Evolutionary conservation across 202 grass and related monocot species (phyloP).

Genomic region (Schoenoplectus tabernaemontani): DNA sequence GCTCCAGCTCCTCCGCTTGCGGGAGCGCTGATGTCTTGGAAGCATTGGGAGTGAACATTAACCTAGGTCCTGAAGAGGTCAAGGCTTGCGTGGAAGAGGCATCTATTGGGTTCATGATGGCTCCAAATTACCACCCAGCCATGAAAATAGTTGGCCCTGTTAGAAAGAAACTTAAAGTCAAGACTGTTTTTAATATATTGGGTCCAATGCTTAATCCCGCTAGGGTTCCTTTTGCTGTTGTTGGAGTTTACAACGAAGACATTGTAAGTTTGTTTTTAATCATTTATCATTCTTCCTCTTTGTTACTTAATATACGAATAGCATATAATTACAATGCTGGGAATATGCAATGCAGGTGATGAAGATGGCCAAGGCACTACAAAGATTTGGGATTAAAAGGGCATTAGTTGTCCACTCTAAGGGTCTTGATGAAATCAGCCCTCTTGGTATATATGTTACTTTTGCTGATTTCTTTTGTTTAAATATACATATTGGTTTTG

Average conservation of each 20-base stretch:
- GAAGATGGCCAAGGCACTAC: constrained; percentile 93
- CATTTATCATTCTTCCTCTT: background rate
- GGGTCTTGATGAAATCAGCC: constrained; percentile 97
- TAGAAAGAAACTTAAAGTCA: constrained; percentile 88
- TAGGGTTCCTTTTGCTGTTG: constrained; percentile 75
- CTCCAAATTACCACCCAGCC: constrained; percentile 91
- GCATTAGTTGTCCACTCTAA: constrained; percentile 90
- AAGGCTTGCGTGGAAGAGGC: constrained; percentile 72
- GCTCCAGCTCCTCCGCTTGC: constrained; percentile 79
- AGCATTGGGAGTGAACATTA: constrained; percentile 73
- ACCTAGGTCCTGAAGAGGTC: constrained; percentile 67
- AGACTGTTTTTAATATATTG: constrained; percentile 97
- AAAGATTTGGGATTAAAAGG: constrained; percentile 84
- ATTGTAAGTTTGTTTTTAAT: constrained; percentile 52
- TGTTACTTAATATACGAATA: background rate
- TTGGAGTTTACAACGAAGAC: constrained; percentile 90
- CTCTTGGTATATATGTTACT: constrained; percentile 55
- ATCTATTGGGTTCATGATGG: constrained; percentile 95
- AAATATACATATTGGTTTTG: background rate
- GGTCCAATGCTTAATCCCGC: constrained; percentile 94
- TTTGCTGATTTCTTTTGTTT: constrained; percentile 1
- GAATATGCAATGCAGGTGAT: constrained; percentile 40
- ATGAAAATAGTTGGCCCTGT: constrained; percentile 91
- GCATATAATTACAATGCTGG: background rate
- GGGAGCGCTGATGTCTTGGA: constrained; percentile 92